Conservation (phyloP, 306 rosid species). For the Cicer yamashitae region DNA sequence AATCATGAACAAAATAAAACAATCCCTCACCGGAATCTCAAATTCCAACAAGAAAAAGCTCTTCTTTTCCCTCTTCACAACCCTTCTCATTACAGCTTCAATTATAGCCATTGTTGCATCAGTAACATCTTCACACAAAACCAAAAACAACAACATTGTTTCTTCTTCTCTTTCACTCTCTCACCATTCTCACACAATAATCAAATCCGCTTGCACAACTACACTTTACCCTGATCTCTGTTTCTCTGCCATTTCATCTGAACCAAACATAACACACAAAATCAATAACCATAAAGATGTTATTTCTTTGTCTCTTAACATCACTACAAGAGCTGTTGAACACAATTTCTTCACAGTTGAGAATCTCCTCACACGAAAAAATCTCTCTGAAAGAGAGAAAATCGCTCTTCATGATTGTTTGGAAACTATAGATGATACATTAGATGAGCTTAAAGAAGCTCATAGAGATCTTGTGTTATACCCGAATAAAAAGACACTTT, state of each 20-base stretch:
- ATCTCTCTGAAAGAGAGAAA: slow-evolving; percentile 61
- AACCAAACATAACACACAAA: slow-evolving; percentile 43
- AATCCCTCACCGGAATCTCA: slow-evolving; percentile 42
- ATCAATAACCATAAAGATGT: slow-evolving; percentile 56
- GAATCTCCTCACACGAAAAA: slow-evolving; percentile 40
- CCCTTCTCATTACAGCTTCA: slow-evolving; percentile 53
- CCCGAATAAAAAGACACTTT: slow-evolving; percentile 57
- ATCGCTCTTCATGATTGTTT: slow-evolving; percentile 74
- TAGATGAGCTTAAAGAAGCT: slow-evolving; percentile 63
- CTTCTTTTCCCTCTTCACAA: slow-evolving; percentile 48
- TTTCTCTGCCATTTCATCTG: slow-evolving; percentile 60
- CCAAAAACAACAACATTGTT: not conserved
- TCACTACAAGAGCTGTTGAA: slow-evolving; percentile 56
- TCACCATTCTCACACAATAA: slow-evolving; percentile 58
- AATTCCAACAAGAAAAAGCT: slow-evolving; percentile 50
- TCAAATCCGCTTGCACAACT: slow-evolving; percentile 62
- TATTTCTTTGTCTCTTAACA: slow-evolving; percentile 53
- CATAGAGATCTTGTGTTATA: slow-evolving; percentile 50
- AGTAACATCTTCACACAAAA: not conserved
- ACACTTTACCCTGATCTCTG: slow-evolving; percentile 80
- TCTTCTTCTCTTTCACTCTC: slow-evolving; percentile 41
- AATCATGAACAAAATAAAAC: slow-evolving; percentile 47
- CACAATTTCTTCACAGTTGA: slow-evolving; percentile 54
- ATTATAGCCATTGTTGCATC: slow-evolving; percentile 56
- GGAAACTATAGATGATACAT: slow-evolving; percentile 67